Percentiles rank a stretch among this genome's conserved stretches.
These are phyloP conservation scores for Plasmodium inui DNA, from an alignment of 169 alveolate genomes.

Conservation along the genomic window DNA sequence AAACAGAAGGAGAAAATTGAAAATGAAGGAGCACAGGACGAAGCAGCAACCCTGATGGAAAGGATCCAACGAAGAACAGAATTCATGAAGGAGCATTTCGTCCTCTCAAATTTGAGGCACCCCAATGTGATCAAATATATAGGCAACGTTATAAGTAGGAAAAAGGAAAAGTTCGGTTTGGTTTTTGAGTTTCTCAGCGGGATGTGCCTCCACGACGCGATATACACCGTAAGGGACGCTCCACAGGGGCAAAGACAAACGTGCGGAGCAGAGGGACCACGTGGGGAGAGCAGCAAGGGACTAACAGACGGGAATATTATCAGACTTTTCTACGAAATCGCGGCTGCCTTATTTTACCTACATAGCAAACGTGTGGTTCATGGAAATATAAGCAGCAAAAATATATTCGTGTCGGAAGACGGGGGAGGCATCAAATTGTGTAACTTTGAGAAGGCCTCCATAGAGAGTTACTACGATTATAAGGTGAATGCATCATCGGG, in stretches of 20 bases:
- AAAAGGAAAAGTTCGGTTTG: conserved; percentile 34
- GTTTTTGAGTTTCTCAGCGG: conserved; percentile 37
- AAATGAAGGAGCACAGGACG: neutral
- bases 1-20: neutral
- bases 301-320: neutral
- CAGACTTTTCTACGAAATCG: conserved; percentile 24
- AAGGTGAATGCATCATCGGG: neutral
- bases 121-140: conserved; percentile 35
- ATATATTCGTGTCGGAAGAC: conserved; percentile 23
- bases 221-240: neutral
- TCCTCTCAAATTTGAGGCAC: conserved; percentile 59
- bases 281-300: neutral
- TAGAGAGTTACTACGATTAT: conserved; percentile 32
- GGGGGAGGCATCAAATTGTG: conserved; percentile 38
- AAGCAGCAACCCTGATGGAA: neutral
- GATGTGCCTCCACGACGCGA: neutral
- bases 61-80: conserved; percentile 2
- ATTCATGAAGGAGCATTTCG: conserved; percentile 24
- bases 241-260: neutral
- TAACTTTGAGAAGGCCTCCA: conserved; percentile 35
- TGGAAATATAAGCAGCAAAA: conserved; percentile 34
- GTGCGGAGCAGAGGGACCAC: neutral
- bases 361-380: conserved; percentile 17
- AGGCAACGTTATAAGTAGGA: conserved; percentile 17
- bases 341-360: conserved; percentile 7